Evolutionary conservation across 108 stramenopile species (phyloP).

Genomic region (Licmophora abbreviata): DNA sequence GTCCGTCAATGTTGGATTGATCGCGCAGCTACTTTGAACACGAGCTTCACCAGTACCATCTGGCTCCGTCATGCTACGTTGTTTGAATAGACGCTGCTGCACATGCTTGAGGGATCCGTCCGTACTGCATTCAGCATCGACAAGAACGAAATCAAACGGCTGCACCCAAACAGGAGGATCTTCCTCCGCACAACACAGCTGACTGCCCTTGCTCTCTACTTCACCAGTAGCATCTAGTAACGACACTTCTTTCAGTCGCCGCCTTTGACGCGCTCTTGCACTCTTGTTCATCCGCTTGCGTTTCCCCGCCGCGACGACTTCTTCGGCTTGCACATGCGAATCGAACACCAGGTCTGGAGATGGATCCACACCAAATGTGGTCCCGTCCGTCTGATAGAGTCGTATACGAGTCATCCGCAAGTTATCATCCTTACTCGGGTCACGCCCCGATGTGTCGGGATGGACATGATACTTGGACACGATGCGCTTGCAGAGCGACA

Average conservation of each 20-base stretch:
- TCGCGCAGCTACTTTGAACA: not conserved
- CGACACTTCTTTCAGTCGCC: conserved; percentile 37
- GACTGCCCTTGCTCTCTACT: not conserved
- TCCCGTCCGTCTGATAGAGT: conserved; percentile 62
- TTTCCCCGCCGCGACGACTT: conserved; percentile 30
- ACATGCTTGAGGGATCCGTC: conserved; percentile 84
- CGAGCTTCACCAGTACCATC: conserved; percentile 9
- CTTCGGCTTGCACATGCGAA: conserved; percentile 42
- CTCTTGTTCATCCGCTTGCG: conserved; percentile 85
- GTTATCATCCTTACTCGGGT: not conserved
- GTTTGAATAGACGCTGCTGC: conserved; percentile 24
- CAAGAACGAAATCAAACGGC: conserved; percentile 80
- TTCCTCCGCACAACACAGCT: not conserved
- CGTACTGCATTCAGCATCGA: conserved; percentile 93
- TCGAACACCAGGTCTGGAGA: conserved; percentile 52
- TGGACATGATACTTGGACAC: conserved; percentile 72
- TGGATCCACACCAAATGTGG: conserved; percentile 42
- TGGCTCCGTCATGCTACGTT: too few species aligned
- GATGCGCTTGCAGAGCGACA: conserved; percentile 62
- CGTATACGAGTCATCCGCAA: conserved; percentile 21
- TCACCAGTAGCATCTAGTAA: conserved; percentile 3
- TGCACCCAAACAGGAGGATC: conserved; percentile 2
- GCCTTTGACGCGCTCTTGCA: conserved; percentile 61
- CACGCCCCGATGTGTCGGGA: conserved; percentile 17
- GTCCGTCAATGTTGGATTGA: conserved; percentile 28